phyloP scores from a whole-genome alignment of 805 yeast genomes.

The Ogataea dorogensis region DNA sequence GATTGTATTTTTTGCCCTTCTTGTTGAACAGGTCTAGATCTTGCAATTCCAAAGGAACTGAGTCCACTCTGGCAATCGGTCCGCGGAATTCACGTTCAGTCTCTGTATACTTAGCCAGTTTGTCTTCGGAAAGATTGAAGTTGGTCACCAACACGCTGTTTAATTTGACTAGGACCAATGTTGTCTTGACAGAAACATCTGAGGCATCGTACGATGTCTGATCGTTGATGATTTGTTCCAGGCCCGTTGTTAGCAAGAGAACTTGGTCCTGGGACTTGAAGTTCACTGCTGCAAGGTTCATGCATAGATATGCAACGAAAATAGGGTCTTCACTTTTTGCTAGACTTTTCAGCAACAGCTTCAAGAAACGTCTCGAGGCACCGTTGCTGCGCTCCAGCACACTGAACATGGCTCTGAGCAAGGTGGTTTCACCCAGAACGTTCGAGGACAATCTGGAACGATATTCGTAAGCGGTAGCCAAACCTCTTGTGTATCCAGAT shows the following conservation, averaged over 20 bases:
- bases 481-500: conserved; percentile 60
- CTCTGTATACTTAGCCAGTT: conserved; percentile 25
- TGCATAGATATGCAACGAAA: conserved; percentile 35
- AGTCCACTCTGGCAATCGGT: conserved; percentile 15
- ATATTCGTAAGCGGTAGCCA: conserved; percentile 52
- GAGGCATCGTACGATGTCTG: conserved; percentile 37
- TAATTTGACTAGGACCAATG: conserved; percentile 18
- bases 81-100: conserved; percentile 20
- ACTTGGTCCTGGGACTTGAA: conserved; percentile 53
- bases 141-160: conserved; percentile 13
- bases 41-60: conserved; percentile 7
- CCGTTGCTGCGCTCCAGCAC: conserved; percentile 41
- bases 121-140: conserved; percentile 23
- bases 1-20: not conserved
- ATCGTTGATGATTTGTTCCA: conserved; percentile 43
- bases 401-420: conserved; percentile 41
- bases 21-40: conserved; percentile 10
- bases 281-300: conserved; percentile 40
- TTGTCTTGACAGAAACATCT: conserved; percentile 18
- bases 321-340: conserved; percentile 22
- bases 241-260: conserved; percentile 39
- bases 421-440: conserved; percentile 31
- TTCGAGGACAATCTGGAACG: conserved; percentile 29
- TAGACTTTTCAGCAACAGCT: conserved; percentile 33
- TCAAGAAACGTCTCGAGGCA: conserved; percentile 43